Percentiles rank a stretch among this genome's conserved stretches.
These are phyloP conservation scores for Dalbergia cultrata DNA, from an alignment of 306 rosid species.

Conservation along the genomic window DNA sequence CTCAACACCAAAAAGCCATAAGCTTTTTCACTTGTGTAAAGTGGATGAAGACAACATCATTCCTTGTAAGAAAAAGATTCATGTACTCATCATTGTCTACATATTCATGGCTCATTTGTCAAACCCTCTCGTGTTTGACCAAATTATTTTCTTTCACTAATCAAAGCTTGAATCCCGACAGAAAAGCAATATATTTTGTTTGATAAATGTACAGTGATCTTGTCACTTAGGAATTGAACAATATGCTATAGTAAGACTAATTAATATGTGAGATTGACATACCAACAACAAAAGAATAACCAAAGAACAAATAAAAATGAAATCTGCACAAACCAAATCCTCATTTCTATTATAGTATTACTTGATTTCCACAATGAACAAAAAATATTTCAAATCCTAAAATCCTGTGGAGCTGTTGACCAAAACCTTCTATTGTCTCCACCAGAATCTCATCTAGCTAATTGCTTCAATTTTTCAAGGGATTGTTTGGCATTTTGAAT, in stretches of 20 bases:
- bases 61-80: conserved; percentile 54
- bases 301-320: background rate
- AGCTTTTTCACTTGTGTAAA: conserved; percentile 48
- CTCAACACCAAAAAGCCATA: conserved; percentile 42
- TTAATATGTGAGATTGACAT: background rate
- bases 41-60: conserved; percentile 68
- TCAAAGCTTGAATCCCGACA: conserved; percentile 36
- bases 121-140: conserved; percentile 66
- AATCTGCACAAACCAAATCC: conserved; percentile 12
- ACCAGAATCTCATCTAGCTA: background rate
- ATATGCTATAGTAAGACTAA: conserved; percentile 6
- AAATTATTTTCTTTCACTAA: conserved; percentile 30
- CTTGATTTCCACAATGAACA: background rate
- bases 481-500: background rate
- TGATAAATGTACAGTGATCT: conserved; percentile 5
- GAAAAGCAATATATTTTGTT: conserved; percentile 1
- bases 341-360: background rate
- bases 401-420: conserved; percentile 13
- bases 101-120: conserved; percentile 55
- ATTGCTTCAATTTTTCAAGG: background rate
- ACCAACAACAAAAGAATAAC: background rate
- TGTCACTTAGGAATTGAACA: conserved; percentile 1
- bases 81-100: conserved; percentile 38
- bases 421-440: background rate
- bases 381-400: background rate